Evolutionary conservation across 2,329 filamentous ascomycete species (phyloP), one percentile per base, ranked within the genome.

Genomic region (Clarireedia sp.): DNA sequence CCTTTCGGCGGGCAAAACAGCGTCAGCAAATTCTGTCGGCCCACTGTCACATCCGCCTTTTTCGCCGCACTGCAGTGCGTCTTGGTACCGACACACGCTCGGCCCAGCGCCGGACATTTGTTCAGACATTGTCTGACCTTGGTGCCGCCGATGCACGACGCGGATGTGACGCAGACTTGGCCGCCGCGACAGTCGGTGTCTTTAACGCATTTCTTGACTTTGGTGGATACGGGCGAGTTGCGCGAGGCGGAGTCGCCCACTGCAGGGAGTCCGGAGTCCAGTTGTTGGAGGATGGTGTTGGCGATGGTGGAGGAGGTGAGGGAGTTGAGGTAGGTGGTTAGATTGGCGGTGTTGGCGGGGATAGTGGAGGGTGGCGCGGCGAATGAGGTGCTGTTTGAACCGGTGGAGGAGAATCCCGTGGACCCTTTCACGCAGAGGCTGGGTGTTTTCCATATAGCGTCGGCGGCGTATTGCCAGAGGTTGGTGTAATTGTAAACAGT

Each of bases 401-500:
- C 43, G 5, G 26, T 29, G 5, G 49, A 40, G 7, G 59, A 51
- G 19, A 57, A 58, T 3, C 60, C 62, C 1, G 59, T 63, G 33
- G 59, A 61, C 12, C 41, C 55, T 23, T 60, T 41, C 1, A 68
- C 66, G 55, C 71, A 73, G 21, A 64, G 54, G 6, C 55, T 52
- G 49, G 70, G 68, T 6, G 59, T 71, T 1, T 69, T 72, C 72
- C 73, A 76, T 0, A 69, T 67, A 2, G 70, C 67, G 7, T 70
- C 66, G 1, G 67, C 67, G 9, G 71, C 73, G 38, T 69, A 70
- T 24, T 67, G 68, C 82, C 82, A 85, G 21, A 79, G 64, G 21
- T 67, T 69, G 2, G 71, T 71, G 4, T 77, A 73, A 48, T 81
- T 73, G 6, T 73, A 66, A 29, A 78, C 65, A 63, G 79, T 82